Evolutionary conservation across 352 stramenopile species (phyloP).

Genomic region (Phytopythium cucurbitacearum): DNA sequence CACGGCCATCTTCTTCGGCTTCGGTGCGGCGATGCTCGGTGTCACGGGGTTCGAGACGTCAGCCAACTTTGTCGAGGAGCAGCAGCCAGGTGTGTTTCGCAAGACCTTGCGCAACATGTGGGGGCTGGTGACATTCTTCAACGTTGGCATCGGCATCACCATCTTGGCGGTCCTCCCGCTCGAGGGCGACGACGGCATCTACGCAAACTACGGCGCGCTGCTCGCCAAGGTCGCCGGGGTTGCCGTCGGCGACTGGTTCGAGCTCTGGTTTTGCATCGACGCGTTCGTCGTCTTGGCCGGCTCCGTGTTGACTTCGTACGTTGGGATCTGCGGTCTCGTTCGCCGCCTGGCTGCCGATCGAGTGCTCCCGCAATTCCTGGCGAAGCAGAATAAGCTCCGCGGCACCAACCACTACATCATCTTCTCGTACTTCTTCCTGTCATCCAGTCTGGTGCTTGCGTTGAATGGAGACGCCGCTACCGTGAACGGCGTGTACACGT

Average conservation of each 20-base stretch:
- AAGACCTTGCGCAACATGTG: conserved; percentile 85
- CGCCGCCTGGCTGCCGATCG: conserved; percentile 77
- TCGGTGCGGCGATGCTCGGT: conserved; percentile 83
- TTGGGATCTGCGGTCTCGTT: conserved; percentile 86
- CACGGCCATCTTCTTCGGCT: conserved; percentile 77
- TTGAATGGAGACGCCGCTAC: conserved; percentile 76
- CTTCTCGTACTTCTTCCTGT: conserved; percentile 66
- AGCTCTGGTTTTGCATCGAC: conserved; percentile 76
- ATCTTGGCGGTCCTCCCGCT: conserved; percentile 80
- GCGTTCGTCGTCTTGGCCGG: conserved; percentile 88
- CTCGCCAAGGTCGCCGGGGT: conserved; percentile 68
- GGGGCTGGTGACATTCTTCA: conserved; percentile 83
- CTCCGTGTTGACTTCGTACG: conserved; percentile 85
- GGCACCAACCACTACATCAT: conserved; percentile 87
- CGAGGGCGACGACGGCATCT: conserved; percentile 50
- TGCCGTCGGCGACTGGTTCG: conserved; percentile 47
- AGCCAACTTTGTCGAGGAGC: conserved; percentile 90
- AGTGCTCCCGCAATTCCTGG: conserved; percentile 55
- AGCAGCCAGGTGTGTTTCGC: conserved; percentile 79
- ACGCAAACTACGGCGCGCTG: conserved; percentile 60
- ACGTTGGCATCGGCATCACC: conserved; percentile 80
- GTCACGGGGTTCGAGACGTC: conserved; percentile 91
- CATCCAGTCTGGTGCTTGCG: conserved; percentile 69
- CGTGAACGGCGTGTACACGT: conserved; percentile 89
- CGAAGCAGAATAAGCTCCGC: conserved; percentile 56